Conservation (phyloP, 257 asterid genomes). For the Fraxinus pennsylvanica region DNA sequence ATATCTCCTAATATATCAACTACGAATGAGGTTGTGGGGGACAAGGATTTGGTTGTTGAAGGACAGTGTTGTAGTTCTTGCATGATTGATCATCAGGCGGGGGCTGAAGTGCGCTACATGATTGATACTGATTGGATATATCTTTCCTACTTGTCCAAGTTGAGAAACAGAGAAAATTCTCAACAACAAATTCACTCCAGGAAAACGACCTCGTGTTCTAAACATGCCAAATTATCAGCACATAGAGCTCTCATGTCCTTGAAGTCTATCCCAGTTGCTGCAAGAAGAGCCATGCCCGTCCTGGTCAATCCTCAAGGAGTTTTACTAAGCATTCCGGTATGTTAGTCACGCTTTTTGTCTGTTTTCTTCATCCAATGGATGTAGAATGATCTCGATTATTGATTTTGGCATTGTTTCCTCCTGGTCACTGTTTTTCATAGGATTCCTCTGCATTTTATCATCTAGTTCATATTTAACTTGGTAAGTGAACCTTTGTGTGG, state of each 20-base stretch:
- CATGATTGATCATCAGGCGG: conserved; percentile 35
- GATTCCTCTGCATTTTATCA: not conserved
- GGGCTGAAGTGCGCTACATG: conserved; percentile 66
- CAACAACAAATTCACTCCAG: conserved; percentile 21
- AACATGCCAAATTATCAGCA: conserved; percentile 58
- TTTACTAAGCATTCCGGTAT: conserved; percentile 78
- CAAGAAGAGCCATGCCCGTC: conserved; percentile 77
- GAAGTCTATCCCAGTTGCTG: conserved; percentile 77
- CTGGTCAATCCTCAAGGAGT: conserved; percentile 59
- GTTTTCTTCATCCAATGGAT: not conserved
- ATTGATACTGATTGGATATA: conserved; percentile 76
- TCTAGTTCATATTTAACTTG: not conserved
- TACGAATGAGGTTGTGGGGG: conserved; percentile 2
- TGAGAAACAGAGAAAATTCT: conserved; percentile 24
- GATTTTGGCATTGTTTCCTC: not conserved
- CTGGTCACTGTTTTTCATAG: not conserved
- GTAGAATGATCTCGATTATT: not conserved
- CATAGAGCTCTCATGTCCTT: conserved; percentile 50
- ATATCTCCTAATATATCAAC: conserved; percentile 16
- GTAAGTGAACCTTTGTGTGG: too few species aligned
- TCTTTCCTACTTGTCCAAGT: conserved; percentile 52
- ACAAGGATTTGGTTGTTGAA: conserved; percentile 25
- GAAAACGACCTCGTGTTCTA: conserved; percentile 33
- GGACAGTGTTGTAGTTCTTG: conserved; percentile 44
- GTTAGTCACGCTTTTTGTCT: conserved; percentile 21